phyloP scores from a whole-genome alignment of 2,329 filamentous ascomycete genomes.

The Coniochaeta prunicola region DNA sequence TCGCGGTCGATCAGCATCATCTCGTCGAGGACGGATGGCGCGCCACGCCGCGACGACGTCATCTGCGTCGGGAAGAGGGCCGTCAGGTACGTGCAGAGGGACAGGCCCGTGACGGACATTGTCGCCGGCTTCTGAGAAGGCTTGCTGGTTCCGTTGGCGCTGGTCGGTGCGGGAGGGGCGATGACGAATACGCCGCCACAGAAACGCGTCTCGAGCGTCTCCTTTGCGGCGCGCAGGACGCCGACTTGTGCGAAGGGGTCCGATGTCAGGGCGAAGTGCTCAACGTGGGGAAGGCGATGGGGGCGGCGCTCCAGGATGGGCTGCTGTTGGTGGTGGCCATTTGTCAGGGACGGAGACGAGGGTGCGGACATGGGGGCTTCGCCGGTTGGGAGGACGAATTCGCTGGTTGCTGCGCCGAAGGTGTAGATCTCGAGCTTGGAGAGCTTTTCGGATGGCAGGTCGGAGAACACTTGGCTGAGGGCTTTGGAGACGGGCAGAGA shows the following conservation, averaged over 20 bases:
- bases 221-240: constrained; percentile 25
- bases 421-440: constrained; percentile 36
- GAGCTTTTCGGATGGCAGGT: constrained; percentile 26
- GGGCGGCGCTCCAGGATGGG: constrained; percentile 8
- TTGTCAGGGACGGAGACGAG: neutral
- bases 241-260: constrained; percentile 32
- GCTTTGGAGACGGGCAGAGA: constrained; percentile 26
- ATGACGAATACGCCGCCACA: constrained; percentile 32
- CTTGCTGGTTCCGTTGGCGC: neutral
- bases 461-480: constrained; percentile 27
- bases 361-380: constrained; percentile 9
- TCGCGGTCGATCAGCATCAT: constrained; percentile 30
- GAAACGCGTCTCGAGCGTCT: constrained; percentile 27
- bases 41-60: constrained; percentile 10
- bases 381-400: constrained; percentile 28
- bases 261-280: constrained; percentile 26
- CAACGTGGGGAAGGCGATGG: constrained; percentile 20
- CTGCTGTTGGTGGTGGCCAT: constrained; percentile 8
- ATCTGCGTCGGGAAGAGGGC: constrained; percentile 25
- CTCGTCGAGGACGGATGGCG: constrained; percentile 21
- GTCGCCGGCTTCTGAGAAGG: neutral
- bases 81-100: constrained; percentile 27
- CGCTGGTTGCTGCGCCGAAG: constrained; percentile 29
- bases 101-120: constrained; percentile 6
- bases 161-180: neutral